A percentile compares a stretch with the other conserved stretches of the same genome.
phyloP scores from a whole-genome alignment of 2,329 filamentous ascomycete species.

The Graphilbum fragrans region DNA sequence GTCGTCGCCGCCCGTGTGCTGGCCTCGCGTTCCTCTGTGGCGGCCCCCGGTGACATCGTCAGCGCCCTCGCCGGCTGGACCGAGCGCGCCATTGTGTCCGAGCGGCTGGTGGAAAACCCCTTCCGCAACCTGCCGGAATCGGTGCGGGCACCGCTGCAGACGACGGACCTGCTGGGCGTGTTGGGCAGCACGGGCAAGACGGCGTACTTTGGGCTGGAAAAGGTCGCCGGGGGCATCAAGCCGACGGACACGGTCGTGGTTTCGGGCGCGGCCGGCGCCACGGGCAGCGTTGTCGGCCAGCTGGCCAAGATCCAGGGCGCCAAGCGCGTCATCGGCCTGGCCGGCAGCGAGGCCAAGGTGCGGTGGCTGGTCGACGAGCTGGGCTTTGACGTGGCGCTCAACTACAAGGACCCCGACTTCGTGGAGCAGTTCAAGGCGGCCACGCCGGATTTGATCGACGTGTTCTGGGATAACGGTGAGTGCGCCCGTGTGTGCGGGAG shows the following conservation, averaged over 20 bases:
- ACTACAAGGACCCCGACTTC: constrained; percentile 57
- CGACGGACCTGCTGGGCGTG: constrained; percentile 36
- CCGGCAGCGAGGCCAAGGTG: constrained; percentile 44
- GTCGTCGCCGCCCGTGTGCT: constrained; percentile 37
- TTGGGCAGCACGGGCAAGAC: constrained; percentile 50
- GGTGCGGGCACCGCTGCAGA: constrained; percentile 14
- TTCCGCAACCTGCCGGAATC: constrained; percentile 5
- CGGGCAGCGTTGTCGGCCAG: constrained; percentile 53
- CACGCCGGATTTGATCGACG: constrained; percentile 45
- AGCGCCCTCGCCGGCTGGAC: constrained; percentile 41
- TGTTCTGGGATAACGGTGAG: constrained; percentile 56
- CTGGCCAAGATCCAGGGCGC: constrained; percentile 52
- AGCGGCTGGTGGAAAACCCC: constrained; percentile 18
- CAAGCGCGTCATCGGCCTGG: constrained; percentile 37
- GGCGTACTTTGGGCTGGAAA: constrained; percentile 53
- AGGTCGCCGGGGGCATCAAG: constrained; percentile 36
- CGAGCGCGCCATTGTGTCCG: constrained; percentile 39
- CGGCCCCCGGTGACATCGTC: constrained; percentile 38
- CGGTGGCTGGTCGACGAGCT: constrained; percentile 50
- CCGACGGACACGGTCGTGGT: constrained; percentile 55
- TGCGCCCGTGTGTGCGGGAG: too few relatives aligned
- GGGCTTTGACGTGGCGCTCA: constrained; percentile 54
- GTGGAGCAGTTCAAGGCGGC: constrained; percentile 45
- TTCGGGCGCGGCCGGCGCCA: constrained; percentile 54
- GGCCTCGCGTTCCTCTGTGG: constrained; percentile 32